A percentile compares a stretch with the other conserved stretches of the same genome.
Evolutionary conservation across 345 rosid species (phyloP).

Genomic region (Clarkia xantiana): DNA sequence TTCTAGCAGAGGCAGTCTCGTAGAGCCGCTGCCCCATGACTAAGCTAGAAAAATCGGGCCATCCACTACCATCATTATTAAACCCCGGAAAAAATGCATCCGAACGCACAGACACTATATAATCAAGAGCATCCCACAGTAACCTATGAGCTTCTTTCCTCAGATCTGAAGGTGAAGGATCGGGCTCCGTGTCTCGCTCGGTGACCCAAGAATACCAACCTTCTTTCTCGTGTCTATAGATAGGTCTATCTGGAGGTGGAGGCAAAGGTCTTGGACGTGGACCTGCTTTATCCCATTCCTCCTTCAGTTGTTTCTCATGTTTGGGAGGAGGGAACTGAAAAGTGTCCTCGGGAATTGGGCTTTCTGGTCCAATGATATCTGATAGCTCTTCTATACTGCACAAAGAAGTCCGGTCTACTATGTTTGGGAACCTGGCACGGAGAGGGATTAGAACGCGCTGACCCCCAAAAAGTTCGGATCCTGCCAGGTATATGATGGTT

Average conservation of each 20-base stretch:
- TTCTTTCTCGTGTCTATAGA: conserved; percentile 90
- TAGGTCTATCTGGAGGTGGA: conserved; percentile 94
- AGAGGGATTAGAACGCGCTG: conserved; percentile 83
- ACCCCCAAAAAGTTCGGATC: conserved; percentile 93
- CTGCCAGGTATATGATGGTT: conserved; percentile 81
- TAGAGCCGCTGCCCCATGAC: conserved; percentile 96
- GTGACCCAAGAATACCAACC: conserved; percentile 99
- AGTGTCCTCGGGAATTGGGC: conserved; percentile 37
- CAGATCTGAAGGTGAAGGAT: conserved; percentile 59
- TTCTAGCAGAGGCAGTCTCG: conserved; percentile 72
- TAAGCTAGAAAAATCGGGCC: conserved; percentile 93
- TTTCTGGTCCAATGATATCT: conserved; percentile 73
- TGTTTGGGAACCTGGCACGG: conserved; percentile 74
- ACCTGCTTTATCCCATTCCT: conserved; percentile 86
- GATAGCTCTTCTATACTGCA: conserved; percentile 64
- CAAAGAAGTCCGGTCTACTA: conserved; percentile 65
- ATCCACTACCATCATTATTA: conserved; percentile 66
- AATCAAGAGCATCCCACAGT: conserved; percentile 96
- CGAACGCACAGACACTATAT: conserved; percentile 71
- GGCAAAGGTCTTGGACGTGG: conserved; percentile 98
- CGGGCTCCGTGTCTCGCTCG: conserved; percentile 70
- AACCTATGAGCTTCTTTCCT: conserved; percentile 81
- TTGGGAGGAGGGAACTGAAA: conserved; percentile 33
- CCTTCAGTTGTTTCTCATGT: conserved; percentile 56
- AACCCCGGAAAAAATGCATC: conserved; percentile 90